Percentiles rank a stretch among this genome's conserved stretches.
Conservation (phyloP, 305 asterid genomes). For the Ajuga reptans region DNA sequence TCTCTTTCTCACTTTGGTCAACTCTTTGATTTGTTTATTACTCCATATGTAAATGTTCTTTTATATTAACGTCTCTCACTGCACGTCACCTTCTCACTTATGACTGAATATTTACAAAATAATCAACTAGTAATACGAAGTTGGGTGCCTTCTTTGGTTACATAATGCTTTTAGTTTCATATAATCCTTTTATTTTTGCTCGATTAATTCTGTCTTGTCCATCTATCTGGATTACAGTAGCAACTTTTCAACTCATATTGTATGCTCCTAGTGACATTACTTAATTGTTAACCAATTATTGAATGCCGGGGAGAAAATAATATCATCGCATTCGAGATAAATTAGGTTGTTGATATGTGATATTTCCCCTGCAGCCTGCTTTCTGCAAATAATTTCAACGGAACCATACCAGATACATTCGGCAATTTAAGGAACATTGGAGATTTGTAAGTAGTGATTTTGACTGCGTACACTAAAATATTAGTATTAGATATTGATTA, state of each 20-base stretch:
- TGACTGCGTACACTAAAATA: not conserved
- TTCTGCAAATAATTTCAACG: slow-evolving; percentile 66
- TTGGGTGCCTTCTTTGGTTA: not conserved
- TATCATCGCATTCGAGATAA: not conserved
- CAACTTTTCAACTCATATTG: not conserved
- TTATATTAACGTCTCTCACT: not conserved
- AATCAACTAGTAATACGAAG: not conserved
- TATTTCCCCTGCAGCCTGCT: slow-evolving; percentile 50
- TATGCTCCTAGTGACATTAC: not conserved
- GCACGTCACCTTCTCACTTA: not conserved
- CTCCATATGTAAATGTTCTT: not conserved
- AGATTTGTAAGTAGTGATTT: slow-evolving; percentile 58
- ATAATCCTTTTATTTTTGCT: not conserved
- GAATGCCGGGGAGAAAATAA: not conserved
- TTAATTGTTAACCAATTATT: not conserved
- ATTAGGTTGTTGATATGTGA: slow-evolving; percentile 15
- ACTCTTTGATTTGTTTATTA: too few relatives aligned
- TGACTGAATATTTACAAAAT: not conserved
- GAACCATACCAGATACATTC: slow-evolving; percentile 56
- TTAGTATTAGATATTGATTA: not conserved
- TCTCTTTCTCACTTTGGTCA: too few relatives aligned
- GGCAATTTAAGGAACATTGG: slow-evolving; percentile 56
- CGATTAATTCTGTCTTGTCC: not conserved
- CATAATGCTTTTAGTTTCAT: not conserved
- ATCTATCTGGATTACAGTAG: not conserved